Conservation (phyloP, 306 rosid species). For the Lablab purpureus region DNA sequence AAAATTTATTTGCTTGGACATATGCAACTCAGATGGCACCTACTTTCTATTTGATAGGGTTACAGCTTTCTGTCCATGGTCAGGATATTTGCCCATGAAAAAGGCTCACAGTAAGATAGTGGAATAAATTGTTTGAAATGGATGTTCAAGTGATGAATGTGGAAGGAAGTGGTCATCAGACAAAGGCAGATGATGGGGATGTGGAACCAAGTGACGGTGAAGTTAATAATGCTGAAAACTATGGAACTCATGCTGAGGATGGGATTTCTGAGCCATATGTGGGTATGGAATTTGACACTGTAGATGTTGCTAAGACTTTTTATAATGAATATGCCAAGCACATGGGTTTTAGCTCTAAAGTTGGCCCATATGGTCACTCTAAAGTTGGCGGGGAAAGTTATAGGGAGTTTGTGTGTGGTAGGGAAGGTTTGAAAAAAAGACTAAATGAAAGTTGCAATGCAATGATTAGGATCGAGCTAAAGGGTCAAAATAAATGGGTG, state of each 20-base stretch:
- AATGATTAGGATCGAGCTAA: conserved; percentile 73
- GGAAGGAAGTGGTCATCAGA: conserved; percentile 64
- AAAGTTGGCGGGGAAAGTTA: conserved; percentile 61
- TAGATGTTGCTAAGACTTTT: conserved; percentile 68
- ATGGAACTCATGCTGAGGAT: conserved; percentile 57
- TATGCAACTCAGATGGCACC: conserved; percentile 38
- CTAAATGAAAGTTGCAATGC: conserved; percentile 71
- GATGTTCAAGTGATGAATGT: conserved; percentile 77
- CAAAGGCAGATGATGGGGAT: conserved; percentile 57
- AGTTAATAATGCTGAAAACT: conserved; percentile 58
- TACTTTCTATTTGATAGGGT: conserved; percentile 43
- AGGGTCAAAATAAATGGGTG: conserved; percentile 74
- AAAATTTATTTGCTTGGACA: conserved; percentile 37
- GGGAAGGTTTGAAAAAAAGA: conserved; percentile 75
- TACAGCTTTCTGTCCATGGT: conserved; percentile 38
- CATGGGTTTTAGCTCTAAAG: conserved; percentile 70
- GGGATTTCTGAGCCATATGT: conserved; percentile 62
- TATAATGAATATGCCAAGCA: conserved; percentile 74
- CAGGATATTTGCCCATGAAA: conserved; percentile 36
- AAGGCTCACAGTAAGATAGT: conserved; percentile 40
- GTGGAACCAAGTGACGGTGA: conserved; percentile 60
- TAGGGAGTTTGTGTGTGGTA: conserved; percentile 74
- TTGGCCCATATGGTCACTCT: conserved; percentile 56
- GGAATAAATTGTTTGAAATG: conserved; percentile 56
- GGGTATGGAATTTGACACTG: conserved; percentile 86